These are phyloP conservation scores for Dryas octopetala DNA, from an alignment of 306 rosid genomes.

Conservation along the genomic window DNA sequence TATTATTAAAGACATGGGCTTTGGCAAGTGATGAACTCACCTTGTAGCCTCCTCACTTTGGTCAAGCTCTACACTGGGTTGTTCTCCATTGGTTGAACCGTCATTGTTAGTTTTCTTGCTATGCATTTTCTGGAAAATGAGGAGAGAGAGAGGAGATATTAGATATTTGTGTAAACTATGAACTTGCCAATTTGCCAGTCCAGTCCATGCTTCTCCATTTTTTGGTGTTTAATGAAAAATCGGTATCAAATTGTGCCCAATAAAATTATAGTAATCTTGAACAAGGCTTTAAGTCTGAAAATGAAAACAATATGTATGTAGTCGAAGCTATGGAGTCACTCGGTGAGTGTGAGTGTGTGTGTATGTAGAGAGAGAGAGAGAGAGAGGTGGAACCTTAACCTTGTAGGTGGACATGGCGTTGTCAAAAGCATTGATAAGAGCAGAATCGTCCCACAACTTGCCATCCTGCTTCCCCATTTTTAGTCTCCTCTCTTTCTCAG, in stretches of 20 bases:
- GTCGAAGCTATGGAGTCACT: neutral
- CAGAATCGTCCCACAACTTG: conserved; percentile 84
- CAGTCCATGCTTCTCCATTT: neutral
- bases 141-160: neutral
- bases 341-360: neutral
- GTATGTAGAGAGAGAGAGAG: neutral
- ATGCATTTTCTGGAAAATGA: conserved; percentile 57
- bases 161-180: neutral
- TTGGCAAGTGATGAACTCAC: conserved; percentile 29
- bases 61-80: conserved; percentile 12
- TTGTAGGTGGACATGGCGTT: conserved; percentile 67
- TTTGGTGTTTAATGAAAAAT: neutral
- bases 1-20: neutral
- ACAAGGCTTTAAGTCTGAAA: neutral
- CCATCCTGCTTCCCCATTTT: conserved; percentile 56
- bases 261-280: neutral
- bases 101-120: conserved; percentile 17
- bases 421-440: conserved; percentile 76
- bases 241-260: neutral
- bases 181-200: neutral
- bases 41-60: conserved; percentile 32
- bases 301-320: neutral
- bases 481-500: neutral
- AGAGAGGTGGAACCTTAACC: conserved; percentile 55
- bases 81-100: conserved; percentile 27